Percentiles rank a stretch among this genome's conserved stretches.
Conservation (phyloP, 257 asterid genomes). For the Ilex asprella region DNA sequence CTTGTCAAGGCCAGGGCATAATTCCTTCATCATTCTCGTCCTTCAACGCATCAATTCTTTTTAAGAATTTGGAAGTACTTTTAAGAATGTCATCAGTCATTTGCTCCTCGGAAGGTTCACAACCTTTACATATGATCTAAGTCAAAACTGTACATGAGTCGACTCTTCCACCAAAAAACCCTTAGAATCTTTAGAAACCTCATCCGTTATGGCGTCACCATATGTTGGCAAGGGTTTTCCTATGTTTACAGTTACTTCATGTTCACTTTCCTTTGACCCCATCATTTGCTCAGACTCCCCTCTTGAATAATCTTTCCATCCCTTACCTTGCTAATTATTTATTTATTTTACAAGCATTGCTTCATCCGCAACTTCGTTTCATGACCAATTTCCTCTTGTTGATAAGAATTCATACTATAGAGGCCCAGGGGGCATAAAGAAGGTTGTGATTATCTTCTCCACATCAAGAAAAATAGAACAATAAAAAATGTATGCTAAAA, state of each 20-base stretch:
- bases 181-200: background rate
- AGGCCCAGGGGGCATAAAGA: constrained; percentile 30
- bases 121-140: background rate
- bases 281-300: background rate
- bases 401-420: constrained; percentile 8
- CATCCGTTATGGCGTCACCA: background rate
- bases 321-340: background rate
- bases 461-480: constrained; percentile 5
- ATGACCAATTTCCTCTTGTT: constrained; percentile 11
- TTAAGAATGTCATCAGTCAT: no score
- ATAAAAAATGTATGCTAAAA: background rate
- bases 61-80: background rate
- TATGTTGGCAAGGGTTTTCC: background rate
- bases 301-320: background rate
- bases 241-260: background rate
- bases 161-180: no score
- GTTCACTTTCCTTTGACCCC: background rate
- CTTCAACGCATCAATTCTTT: no score
- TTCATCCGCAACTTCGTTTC: constrained; percentile 6
- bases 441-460: constrained; percentile 29
- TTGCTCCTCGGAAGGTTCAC: background rate
- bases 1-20: background rate
- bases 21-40: background rate
- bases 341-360: background rate
- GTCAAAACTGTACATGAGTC: no score